These are phyloP conservation scores for Aspergillus sp. DNA, from an alignment of 2,329 filamentous ascomycete genomes.

Conservation along the genomic window DNA sequence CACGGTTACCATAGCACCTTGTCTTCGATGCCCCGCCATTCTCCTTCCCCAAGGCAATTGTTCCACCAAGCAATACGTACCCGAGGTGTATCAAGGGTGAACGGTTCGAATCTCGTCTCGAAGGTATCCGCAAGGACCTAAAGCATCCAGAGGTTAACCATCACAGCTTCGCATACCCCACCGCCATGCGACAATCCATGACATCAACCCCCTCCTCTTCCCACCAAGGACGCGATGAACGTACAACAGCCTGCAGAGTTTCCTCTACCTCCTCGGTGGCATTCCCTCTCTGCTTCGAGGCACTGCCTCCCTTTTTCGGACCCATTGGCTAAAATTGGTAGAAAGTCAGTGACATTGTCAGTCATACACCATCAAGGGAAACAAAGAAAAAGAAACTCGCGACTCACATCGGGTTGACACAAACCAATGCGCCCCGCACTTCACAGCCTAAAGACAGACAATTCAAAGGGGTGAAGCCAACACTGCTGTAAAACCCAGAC, in stretches of 20 bases:
- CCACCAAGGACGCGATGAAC: neutral
- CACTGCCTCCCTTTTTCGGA: slow-evolving; percentile 34
- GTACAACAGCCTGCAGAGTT: slow-evolving; percentile 62
- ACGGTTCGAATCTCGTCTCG: slow-evolving; percentile 85
- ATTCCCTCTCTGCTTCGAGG: slow-evolving; percentile 32
- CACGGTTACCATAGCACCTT: neutral
- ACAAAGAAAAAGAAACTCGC: neutral
- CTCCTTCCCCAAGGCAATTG: slow-evolving; percentile 1
- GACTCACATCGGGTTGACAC: neutral
- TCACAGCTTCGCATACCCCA: neutral
- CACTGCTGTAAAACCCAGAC: neutral
- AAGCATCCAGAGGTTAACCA: slow-evolving; percentile 12
- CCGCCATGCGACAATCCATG: neutral
- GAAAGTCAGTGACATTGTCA: neutral
- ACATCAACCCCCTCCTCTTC: slow-evolving; percentile 24
- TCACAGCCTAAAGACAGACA: neutral
- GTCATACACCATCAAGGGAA: neutral
- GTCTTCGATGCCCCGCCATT: neutral
- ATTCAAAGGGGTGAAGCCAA: neutral
- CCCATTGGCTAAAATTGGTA: slow-evolving; percentile 26
- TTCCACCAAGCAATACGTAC: slow-evolving; percentile 50
- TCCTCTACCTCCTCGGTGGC: slow-evolving; percentile 61
- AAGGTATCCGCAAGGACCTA: slow-evolving; percentile 92
- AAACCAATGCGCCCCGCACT: neutral
- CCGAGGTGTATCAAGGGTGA: slow-evolving; percentile 83